phyloP scores from a whole-genome alignment of 2,329 filamentous ascomycete species.

The Penicillium frequentans region DNA sequence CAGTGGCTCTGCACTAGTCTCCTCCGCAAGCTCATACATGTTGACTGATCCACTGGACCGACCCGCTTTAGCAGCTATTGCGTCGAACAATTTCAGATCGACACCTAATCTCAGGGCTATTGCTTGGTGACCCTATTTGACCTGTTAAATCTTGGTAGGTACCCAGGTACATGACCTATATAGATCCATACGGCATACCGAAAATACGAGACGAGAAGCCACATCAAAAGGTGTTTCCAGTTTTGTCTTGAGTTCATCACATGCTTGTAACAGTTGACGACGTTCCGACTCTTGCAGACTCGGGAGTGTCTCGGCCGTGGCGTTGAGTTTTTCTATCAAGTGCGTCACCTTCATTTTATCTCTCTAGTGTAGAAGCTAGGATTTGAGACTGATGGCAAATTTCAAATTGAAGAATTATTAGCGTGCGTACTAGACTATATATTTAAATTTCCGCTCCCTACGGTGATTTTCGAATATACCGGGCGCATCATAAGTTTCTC shows the following conservation, averaged over 20 bases:
- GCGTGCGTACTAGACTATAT: background rate
- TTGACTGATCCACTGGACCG: background rate
- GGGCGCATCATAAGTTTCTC: background rate
- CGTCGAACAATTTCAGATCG: conserved; percentile 16
- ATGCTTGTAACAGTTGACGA: conserved; percentile 10
- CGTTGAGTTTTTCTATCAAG: conserved; percentile 8
- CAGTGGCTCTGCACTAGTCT: conserved; percentile 5
- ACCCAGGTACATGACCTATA: background rate
- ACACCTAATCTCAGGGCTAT: conserved; percentile 12
- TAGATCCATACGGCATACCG: conserved; percentile 9
- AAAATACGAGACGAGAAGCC: conserved; percentile 8
- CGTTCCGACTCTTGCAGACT: conserved; percentile 6
- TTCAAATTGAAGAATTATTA: background rate
- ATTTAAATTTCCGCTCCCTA: background rate
- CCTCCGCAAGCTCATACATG: background rate
- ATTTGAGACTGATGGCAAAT: no score
- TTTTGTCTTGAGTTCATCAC: conserved; percentile 9
- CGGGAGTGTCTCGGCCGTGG: conserved; percentile 4
- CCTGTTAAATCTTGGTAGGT: background rate
- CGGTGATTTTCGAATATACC: background rate
- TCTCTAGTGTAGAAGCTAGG: background rate
- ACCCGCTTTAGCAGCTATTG: conserved; percentile 1
- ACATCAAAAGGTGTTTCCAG: conserved; percentile 7
- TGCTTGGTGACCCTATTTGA: conserved; percentile 11
- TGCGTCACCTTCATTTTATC: background rate